Conservation (phyloP, 106 monocot genomes). For the Phalaenopsis equestris region DNA sequence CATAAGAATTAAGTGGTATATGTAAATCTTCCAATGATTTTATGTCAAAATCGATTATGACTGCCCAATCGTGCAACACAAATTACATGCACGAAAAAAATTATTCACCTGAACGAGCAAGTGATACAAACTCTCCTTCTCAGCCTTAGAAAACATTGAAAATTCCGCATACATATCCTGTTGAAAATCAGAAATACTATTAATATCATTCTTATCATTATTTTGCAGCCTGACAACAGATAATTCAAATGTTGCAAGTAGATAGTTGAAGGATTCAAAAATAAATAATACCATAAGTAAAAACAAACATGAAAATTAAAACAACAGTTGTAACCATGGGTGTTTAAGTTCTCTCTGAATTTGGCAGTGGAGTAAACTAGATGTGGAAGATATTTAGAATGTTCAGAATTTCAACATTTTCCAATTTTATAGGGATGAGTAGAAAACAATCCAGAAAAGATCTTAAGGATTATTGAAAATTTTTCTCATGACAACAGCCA, state of each 20-base stretch:
- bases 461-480: neutral
- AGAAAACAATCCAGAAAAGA: too few relatives aligned
- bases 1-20: too few relatives aligned
- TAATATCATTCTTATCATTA: neutral
- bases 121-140: slow-evolving; percentile 4
- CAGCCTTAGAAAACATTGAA: neutral
- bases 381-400: too few relatives aligned
- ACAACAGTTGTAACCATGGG: neutral
- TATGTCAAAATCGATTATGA: neutral
- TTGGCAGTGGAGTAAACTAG: neutral
- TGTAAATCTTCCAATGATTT: neutral
- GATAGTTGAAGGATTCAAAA: neutral
- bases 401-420: too few relatives aligned
- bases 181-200: neutral
- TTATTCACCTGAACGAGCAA: slow-evolving; percentile 9
- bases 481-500: neutral
- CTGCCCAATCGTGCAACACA: neutral
- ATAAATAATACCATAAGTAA: neutral
- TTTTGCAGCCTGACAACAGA: neutral
- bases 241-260: neutral
- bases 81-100: neutral
- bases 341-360: neutral
- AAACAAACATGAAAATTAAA: neutral
- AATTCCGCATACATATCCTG: slow-evolving; percentile 7
- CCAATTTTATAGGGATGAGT: too few relatives aligned